Evolutionary conservation across 1,139 yeast species (phyloP).

Genomic region (Diutina rugosa): DNA sequence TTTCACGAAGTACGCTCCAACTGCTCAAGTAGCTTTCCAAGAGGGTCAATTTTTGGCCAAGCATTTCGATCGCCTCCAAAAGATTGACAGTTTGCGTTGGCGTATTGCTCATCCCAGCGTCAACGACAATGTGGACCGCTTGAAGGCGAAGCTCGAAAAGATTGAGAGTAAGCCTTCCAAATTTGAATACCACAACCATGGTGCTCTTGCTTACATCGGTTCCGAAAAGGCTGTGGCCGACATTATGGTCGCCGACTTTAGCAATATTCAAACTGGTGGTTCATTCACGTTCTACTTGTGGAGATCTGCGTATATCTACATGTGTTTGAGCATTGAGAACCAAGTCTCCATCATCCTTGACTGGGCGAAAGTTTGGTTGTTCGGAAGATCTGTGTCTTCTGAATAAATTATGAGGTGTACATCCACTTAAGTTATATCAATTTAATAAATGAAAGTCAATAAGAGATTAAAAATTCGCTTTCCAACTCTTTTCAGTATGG

Average conservation of each 20-base stretch:
- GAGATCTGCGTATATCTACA: conserved; percentile 87
- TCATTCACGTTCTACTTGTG: conserved; percentile 81
- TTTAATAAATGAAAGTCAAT: background rate
- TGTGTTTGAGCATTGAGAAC: conserved; percentile 84
- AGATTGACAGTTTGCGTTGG: conserved; percentile 48
- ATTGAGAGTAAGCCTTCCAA: conserved; percentile 37
- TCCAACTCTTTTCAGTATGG: too few species aligned
- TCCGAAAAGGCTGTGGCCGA: conserved; percentile 92
- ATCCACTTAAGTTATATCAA: background rate
- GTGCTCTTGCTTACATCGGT: conserved; percentile 76
- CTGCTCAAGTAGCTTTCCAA: conserved; percentile 96
- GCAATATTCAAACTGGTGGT: conserved; percentile 74
- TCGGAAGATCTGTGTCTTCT: conserved; percentile 76
- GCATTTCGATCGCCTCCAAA: conserved; percentile 56
- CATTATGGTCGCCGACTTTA: conserved; percentile 78
- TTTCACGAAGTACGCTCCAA: conserved; percentile 81
- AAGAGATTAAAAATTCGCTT: background rate
- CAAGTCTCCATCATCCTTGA: conserved; percentile 75
- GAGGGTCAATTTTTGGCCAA: conserved; percentile 77
- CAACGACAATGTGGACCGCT: conserved; percentile 24
- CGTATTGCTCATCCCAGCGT: conserved; percentile 18
- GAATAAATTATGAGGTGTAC: conserved; percentile 16
- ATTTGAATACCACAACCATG: conserved; percentile 54
- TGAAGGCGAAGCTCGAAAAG: conserved; percentile 25
- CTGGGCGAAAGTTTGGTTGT: conserved; percentile 76